phyloP scores from a whole-genome alignment of 352 stramenopile species.

The Phytophthora multivora region DNA sequence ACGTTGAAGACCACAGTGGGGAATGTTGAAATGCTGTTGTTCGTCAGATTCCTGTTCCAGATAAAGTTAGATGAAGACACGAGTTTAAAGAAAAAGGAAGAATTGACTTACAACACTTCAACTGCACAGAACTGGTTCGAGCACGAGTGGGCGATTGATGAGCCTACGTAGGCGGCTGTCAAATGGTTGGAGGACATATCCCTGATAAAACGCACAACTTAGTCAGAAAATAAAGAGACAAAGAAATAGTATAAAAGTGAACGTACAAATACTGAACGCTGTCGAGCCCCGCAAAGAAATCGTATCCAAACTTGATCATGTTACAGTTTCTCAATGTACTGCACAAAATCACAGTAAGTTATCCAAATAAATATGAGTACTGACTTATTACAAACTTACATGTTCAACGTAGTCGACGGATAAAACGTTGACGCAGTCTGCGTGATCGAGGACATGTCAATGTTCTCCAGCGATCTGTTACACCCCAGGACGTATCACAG shows the following conservation, averaged over 20 bases:
- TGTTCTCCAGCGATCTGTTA: conserved; percentile 33
- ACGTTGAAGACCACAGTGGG: conserved; percentile 42
- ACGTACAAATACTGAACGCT: conserved; percentile 40
- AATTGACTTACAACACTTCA: conserved; percentile 33
- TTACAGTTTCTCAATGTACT: conserved; percentile 55
- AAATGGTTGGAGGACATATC: conserved; percentile 50
- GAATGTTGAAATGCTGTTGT: conserved; percentile 39
- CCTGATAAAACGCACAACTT: conserved; percentile 13
- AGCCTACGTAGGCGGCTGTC: conserved; percentile 39
- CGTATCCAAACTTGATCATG: conserved; percentile 40
- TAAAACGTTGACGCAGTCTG: conserved; percentile 34
- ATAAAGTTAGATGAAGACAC: conserved; percentile 2
- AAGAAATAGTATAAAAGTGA: too few relatives aligned
- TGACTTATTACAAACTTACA: conserved; percentile 21
- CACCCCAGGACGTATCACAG: background rate
- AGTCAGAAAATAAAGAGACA: background rate
- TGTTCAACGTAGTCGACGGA: conserved; percentile 32
- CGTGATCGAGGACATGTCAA: conserved; percentile 37
- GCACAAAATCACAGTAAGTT: conserved; percentile 1
- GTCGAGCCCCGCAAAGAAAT: conserved; percentile 35
- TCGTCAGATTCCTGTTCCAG: conserved; percentile 32
- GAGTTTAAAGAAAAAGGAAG: background rate
- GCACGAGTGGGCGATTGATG: conserved; percentile 26
- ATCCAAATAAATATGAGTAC: too few relatives aligned
- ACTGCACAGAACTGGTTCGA: conserved; percentile 37